Percentiles rank a stretch among this genome's conserved stretches.
Conservation (phyloP, 805 yeast species). For the Cyberlindnera amylophila region DNA sequence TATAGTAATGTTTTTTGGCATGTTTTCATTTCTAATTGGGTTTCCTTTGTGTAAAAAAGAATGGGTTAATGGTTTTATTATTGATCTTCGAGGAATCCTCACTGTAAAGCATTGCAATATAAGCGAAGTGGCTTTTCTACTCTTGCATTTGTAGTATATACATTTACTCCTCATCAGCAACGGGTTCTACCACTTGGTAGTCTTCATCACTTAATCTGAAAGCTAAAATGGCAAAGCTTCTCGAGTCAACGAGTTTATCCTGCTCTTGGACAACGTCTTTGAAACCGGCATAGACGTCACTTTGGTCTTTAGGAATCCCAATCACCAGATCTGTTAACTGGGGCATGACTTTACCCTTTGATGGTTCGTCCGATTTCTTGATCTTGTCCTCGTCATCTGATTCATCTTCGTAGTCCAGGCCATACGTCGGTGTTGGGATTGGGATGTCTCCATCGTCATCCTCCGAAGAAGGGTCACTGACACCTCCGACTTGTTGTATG, state of each 20-base stretch:
- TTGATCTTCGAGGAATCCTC: conserved; percentile 1
- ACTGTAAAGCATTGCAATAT: conserved; percentile 5
- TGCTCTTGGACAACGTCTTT: conserved; percentile 15
- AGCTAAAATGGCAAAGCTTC: conserved; percentile 19
- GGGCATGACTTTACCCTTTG: conserved; percentile 13
- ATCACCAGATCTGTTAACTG: conserved; percentile 12
- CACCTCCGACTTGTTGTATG: conserved; percentile 48
- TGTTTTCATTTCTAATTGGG: conserved; percentile 3
- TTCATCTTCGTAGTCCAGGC: conserved; percentile 26
- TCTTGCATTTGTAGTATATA: neutral
- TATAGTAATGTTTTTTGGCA: conserved; percentile 4
- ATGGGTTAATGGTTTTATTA: conserved; percentile 8
- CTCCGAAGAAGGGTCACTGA: conserved; percentile 26
- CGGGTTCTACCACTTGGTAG: conserved; percentile 17
- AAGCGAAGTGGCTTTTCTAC: neutral
- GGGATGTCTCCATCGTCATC: conserved; percentile 33
- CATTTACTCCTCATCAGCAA: conserved; percentile 13
- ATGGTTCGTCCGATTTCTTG: conserved; percentile 7
- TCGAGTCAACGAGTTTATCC: conserved; percentile 6
- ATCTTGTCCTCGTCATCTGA: conserved; percentile 26
- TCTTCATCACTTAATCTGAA: conserved; percentile 22
- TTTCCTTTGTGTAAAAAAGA: conserved; percentile 1
- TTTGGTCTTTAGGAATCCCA: conserved; percentile 20
- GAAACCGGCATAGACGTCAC: conserved; percentile 21
- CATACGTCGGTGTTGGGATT: conserved; percentile 33